Evolutionary conservation across 139 green algal genomes (phyloP).

Genomic region (Ostreobium quekettii): DNA sequence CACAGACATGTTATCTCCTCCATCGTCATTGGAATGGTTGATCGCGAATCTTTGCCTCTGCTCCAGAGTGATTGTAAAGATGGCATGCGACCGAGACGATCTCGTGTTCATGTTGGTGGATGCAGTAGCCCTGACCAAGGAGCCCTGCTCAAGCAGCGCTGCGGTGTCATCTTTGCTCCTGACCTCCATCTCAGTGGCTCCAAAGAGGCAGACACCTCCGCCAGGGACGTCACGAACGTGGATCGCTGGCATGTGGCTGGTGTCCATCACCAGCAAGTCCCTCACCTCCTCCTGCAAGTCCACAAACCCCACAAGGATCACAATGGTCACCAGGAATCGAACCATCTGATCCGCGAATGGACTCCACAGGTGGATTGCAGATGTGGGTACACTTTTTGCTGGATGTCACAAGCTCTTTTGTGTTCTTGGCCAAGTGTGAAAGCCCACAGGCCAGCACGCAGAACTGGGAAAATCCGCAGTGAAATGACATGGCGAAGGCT

Average conservation of each 20-base stretch:
- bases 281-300: conserved; percentile 73
- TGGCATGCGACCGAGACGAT: conserved; percentile 82
- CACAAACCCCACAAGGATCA: too few relatives aligned
- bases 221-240: conserved; percentile 67
- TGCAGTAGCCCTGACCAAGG: conserved; percentile 64
- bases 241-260: conserved; percentile 28
- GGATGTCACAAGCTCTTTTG: too few relatives aligned
- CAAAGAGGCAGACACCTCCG: conserved; percentile 66
- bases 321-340: too few relatives aligned
- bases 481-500: too few relatives aligned
- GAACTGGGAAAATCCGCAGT: too few relatives aligned
- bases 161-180: conserved; percentile 64
- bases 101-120: conserved; percentile 86
- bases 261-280: conserved; percentile 56
- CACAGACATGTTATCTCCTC: neutral
- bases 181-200: conserved; percentile 62
- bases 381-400: too few relatives aligned
- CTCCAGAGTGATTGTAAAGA: conserved; percentile 96
- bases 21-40: conserved; percentile 6
- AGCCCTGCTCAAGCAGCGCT: conserved; percentile 64
- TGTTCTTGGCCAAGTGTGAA: too few relatives aligned
- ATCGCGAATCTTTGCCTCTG: conserved; percentile 42
- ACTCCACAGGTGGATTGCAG: too few relatives aligned
- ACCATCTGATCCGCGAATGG: too few relatives aligned
- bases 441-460: too few relatives aligned